Evolutionary conservation across 1,284 basidiomycete genomes (phyloP).

Genomic region (Athelia sp.): DNA sequence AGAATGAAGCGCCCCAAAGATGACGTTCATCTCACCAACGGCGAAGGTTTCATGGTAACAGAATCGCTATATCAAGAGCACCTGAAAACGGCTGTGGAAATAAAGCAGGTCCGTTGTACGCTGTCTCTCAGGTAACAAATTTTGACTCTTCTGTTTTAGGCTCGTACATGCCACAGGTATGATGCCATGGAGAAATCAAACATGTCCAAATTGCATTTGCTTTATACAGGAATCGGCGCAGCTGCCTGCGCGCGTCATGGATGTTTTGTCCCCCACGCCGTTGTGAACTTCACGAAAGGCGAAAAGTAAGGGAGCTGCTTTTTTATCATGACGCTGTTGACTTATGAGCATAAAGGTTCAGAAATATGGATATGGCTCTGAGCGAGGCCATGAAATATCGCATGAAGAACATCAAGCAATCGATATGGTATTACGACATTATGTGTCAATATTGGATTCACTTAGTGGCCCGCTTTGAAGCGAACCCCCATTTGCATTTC

Average conservation of each 20-base stretch:
- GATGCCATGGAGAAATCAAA: conserved; percentile 7
- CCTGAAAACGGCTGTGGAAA: conserved; percentile 2
- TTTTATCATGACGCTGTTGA: not conserved
- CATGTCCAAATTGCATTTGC: conserved; percentile 1
- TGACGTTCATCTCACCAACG: conserved; percentile 1
- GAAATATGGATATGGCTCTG: conserved; percentile 17
- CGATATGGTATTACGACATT: conserved; percentile 8
- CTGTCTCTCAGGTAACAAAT: too few species aligned
- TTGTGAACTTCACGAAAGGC: not conserved
- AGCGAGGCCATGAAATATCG: conserved; percentile 6
- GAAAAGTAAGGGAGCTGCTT: not conserved
- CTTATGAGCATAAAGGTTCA: conserved; percentile 5
- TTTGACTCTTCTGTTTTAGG: conserved; percentile 2
- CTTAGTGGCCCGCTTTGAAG: not conserved
- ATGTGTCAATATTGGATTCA: conserved; percentile 11
- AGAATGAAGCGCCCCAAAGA: not conserved
- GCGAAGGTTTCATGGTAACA: conserved; percentile 6
- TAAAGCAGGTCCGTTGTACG: conserved; percentile 4
- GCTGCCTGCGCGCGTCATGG: not conserved
- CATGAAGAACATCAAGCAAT: not conserved
- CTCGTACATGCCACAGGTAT: conserved; percentile 10
- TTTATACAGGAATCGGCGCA: conserved; percentile 1
- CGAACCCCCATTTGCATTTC: conserved; percentile 3
- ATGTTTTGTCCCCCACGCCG: not conserved
- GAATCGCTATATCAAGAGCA: conserved; percentile 8